Evolutionary conservation across 495 filamentous ascomycete genomes (phyloP), one percentile per base, ranked within the genome.

Genomic region (Penicillium herquei): DNA sequence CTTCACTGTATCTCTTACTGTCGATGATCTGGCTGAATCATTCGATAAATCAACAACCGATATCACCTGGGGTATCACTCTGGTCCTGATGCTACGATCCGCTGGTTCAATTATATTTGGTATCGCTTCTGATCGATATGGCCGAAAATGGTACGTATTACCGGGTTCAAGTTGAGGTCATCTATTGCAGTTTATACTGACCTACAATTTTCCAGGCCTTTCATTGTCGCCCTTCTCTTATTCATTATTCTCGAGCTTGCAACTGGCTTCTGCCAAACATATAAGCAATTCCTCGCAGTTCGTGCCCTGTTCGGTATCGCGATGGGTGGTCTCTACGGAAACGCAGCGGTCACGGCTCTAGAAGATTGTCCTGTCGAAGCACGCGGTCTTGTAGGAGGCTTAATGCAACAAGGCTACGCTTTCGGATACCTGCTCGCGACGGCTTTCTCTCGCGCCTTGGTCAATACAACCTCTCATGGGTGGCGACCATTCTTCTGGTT

Each of bases 401-500:
- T 93, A 60, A 77, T 92, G 14, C 89, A 93, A 64, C 89, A 93
- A 65, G 89, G 89, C 5, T 93, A 92, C 64, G 87, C 89, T 1
- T 90, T 92, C 66, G 89, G 89, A 7, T 93, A 92, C 63, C 78
- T 93, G 0, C 78, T 93, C 0, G 88, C 88, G 0, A 81, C 88
- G 0, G 87, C 84, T n/a, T 92, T 92, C 61, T 78, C 88, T 0
- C 77, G 86, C 32, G 87, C 73, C 7, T 72, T 89, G 0, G 88
- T 90, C 7, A 70, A 84, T 56, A 87, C 84, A 1, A 90, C 87
- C 1, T 61, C 78, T 6, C 84, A 90, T 59, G 85, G 81, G 48
- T 90, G 87, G 87, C 72, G 85, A 26, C 86, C 89, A 13, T 76
- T 91, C 3, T 93, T 83, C 74, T 93, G 89, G 89, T 91, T 92